Evolutionary conservation across 345 rosid genomes (phyloP), one percentile per base, ranked within the genome.

Genomic region (Diplotaxis tenuifolia): DNA sequence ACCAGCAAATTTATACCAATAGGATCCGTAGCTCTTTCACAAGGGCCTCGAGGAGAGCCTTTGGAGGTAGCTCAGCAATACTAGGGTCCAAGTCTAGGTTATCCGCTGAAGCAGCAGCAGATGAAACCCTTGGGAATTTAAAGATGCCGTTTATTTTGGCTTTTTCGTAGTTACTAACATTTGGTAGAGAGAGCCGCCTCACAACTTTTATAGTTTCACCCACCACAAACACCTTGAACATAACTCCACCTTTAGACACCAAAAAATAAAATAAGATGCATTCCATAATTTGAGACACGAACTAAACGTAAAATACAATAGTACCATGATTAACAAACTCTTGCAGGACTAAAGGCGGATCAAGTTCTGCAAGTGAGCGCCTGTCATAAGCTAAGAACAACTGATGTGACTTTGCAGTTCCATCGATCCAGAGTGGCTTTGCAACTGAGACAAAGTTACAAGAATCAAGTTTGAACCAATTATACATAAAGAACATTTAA

Each of bases 251-350:
- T 93, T 25, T 74, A 62, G 65, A 38, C 27, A 70, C 5, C 63
- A 61, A 55, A 16, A 25, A 9, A 11, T 22, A 18, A 23, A 10
- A 9, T 3, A 75, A n/a, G 20, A 36, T 68, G 21, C 63, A 68
- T 27, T 67, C 4, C 4, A 9, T 57, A 45, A 2, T 59, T 29
- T 42, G 36, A 32, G 34, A 29, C 34, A 29, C 6, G 34, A 5
- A 25, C 28, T 25, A 9, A 21, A 47, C 18, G 53, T 23, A 55
- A 32, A n/a, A 62, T 14, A 62, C 4, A 20, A 49, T 55, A 27
- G 19, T 93, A 93, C 98, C 97, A 76, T 94, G 98, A 82, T 91
- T 91, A 18, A 94, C 90, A 81, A 94, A 94, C 87, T 94, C 98
- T 82, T 94, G 98, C 23, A 94, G 82, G 31, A 94, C 87, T 81